Evolutionary conservation across 1,284 basidiomycete species (phyloP), one percentile per base, ranked within the genome.

Genomic region (Naganishia sp.): DNA sequence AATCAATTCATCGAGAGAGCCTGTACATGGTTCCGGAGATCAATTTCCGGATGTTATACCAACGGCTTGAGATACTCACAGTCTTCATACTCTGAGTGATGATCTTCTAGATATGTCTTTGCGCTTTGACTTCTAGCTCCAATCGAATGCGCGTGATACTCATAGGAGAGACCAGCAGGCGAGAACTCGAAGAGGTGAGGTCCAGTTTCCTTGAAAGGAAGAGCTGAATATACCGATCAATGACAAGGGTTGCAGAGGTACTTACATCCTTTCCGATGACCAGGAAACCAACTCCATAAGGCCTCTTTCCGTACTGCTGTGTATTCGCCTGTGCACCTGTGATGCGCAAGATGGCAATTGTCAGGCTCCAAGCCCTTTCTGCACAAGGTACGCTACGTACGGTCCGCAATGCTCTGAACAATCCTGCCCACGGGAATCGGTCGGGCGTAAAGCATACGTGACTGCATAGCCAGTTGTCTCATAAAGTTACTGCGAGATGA

Each of bases 181-280:
- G 92, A 94, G 82, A 99, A 99, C 80, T 99, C 96, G 81, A 92
- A 97, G 53, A 99, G 86, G 80, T 99, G 96, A 11, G 96, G 94
- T 1, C 96, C 96, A 35, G 89, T 88, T 75, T 92, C 88, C 82
- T 83, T 28, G 2, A 2, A 28, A 3, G 28, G 63, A 9, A 31
- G 11, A 67, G 42, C 43, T 6, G 13, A 21, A 60, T 68, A 58
- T 41, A 43, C 15, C n/a, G 23, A n/a, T 10, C 17, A 3, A 49
- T 18, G 9, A 17, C 7, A 41, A 13, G 7, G 15, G 5, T 18
- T 41, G 18, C 10, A 32, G 17, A 5, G 35, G 32, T 21, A 52
- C 60, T 71, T 66, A 83, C 82, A 81, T 99, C 96, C 75, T 91
- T 87, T 9, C 96, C 96, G 72, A 96, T 90, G 71, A 99, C 94